Base-by-base conservation (phyloP, 2,329 filamentous ascomycete genomes). In the Arachnomyces sp. region DNA sequence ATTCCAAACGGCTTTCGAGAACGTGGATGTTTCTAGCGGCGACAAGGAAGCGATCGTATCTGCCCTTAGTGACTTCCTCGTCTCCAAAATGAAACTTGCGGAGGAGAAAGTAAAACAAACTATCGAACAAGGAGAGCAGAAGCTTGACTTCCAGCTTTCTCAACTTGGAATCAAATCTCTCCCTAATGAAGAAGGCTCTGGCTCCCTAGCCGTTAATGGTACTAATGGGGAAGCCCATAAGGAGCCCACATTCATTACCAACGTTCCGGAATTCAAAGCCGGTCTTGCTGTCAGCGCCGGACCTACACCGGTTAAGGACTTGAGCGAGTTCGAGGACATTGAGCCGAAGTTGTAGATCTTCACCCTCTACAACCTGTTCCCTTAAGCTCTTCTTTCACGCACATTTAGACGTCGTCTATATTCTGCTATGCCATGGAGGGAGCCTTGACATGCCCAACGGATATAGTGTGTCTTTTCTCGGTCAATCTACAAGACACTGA, bases 281-380 rank as follows among this genome's bases (percentile, higher is more conserved):
- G 72, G 77, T 11, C 70, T 95, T 52, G 69, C 76, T 44, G 75
- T 86, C 18, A 92, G 81, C 47, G 72, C 75, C 15, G 90, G 86
- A 1, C 78, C 88, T 2, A 73, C 73, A 45, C 77, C 89, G 0
- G 77, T 85, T 21, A 81, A 76, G 55, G 83, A 92, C 49, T 62
- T 96, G 41, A 82, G 74, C 46, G 84, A 88, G 55, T 96, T 90
- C 62, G 85, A 95, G 59, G 90, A 95, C 44, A 71, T 82, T 44
- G 86, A 86, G 47, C 68, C 85, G 11, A 95, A 95, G 68, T 72
- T 95, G 42, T 90, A 61, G 73, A 21, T n/a, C 36, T 28, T 18
- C n/a, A n/a, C n/a, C n/a, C n/a, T n/a, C n/a, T n/a, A n/a, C n/a
- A n/a, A n/a, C n/a, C n/a, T n/a, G n/a, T n/a, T n/a, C n/a, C n/a